Percentiles rank a stretch among this genome's conserved stretches.
Conservation (phyloP, 2,329 filamentous ascomycete species). For the Blastomyces silverae region DNA sequence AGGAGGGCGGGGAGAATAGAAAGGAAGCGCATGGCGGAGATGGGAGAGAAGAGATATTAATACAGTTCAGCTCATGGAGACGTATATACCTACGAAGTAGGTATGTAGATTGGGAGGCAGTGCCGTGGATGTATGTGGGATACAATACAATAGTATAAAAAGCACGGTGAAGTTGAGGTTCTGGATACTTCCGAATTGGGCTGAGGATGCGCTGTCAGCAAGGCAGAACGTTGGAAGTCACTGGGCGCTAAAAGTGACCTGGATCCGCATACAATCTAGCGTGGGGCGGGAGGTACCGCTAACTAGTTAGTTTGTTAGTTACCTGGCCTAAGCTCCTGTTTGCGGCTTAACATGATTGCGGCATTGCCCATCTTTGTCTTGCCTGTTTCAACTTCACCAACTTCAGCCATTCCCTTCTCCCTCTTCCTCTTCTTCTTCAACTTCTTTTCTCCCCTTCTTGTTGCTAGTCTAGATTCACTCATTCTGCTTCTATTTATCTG, state of each 20-base stretch:
- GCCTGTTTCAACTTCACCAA: neutral
- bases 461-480: neutral
- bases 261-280: neutral
- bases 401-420: neutral
- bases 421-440: neutral
- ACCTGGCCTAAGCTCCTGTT: neutral
- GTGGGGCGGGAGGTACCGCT: neutral
- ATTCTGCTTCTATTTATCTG: neutral
- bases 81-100: neutral
- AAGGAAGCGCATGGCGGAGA: constrained; percentile 28
- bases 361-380: neutral
- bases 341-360: neutral
- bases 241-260: neutral
- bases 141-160: neutral
- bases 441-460: neutral
- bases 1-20: constrained; percentile 24
- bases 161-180: neutral
- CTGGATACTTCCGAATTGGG: neutral
- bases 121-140: too few species aligned
- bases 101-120: neutral
- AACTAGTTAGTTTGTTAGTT: too few species aligned
- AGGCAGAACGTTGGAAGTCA: neutral
- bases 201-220: neutral
- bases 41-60: neutral
- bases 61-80: constrained; percentile 3